A percentile compares a stretch with the other conserved stretches of the same genome.
These are phyloP conservation scores for Strigomonas culicis DNA, from an alignment of 208 protist genomes.

Conservation along the genomic window DNA sequence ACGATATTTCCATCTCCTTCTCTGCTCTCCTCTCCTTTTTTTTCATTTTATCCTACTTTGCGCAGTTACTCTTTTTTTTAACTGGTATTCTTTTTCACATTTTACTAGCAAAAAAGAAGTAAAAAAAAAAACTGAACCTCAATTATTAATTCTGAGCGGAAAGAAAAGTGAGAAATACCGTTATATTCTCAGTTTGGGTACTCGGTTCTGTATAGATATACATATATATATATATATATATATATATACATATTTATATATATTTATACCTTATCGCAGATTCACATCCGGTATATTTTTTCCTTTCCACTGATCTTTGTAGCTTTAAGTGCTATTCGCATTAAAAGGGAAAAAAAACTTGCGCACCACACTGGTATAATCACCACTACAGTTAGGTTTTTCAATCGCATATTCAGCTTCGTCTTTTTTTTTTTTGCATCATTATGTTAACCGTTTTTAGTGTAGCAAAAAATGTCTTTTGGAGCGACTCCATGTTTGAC, in stretches of 20 bases:
- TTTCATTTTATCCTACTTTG: not conserved
- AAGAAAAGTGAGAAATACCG: no score
- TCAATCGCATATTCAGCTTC: not conserved
- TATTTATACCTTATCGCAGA: no score
- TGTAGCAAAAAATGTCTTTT: slow-evolving; percentile 76
- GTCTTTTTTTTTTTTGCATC: not conserved
- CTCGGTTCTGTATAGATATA: no score
- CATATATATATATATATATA: no score
- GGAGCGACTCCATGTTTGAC: slow-evolving; percentile 67
- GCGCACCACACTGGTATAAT: no score
- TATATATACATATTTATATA: no score
- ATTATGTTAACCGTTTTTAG: slow-evolving; percentile 67
- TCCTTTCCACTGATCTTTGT: no score
- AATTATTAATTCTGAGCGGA: no score
- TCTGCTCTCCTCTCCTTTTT: not conserved
- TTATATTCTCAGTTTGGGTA: no score
- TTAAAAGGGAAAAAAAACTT: slow-evolving; percentile 2
- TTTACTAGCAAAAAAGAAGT: not conserved
- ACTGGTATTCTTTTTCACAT: not conserved
- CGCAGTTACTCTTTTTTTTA: not conserved
- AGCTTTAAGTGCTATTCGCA: no score
- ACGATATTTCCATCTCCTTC: not conserved
- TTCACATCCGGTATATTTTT: no score
- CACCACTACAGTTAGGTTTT: no score
- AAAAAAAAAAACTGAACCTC: not conserved